Base-by-base conservation (phyloP, 441 rosid genomes). In the Daphne laureola region DNA sequence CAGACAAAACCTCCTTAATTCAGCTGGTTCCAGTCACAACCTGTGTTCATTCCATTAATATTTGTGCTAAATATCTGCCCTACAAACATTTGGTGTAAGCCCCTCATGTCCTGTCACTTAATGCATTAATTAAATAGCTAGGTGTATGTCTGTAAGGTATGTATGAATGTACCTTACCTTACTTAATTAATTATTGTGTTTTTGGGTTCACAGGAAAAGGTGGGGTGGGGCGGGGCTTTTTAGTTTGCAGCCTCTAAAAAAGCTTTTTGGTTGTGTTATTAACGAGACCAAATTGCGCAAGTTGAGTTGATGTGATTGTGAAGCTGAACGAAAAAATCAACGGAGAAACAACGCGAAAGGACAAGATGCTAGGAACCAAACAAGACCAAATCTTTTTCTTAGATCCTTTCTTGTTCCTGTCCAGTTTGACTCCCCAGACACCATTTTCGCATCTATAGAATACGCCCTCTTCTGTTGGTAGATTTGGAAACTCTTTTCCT, bases 41-140 rank as follows among this genome's bases (percentile, higher is more conserved):
- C 64, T 77, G 72, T 73, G 73, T 64, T 75, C 75, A 64, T 81
- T 77, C 73, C 74, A 68, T 71, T 79, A 66, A 78, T 55, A 43
- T 13, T 49, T 15, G 45, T 54, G 44, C 62, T 31, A 45, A 11
- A 14, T 11, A 54, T 65, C 76, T 67, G 77, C 78, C 76, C 73
- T 51, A 63, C 71, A 68, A 50, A 57, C 56, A 68, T 55, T 59
- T 66, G 70, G 66, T 70, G 72, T 62, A 63, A 72, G 43, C 71
- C 38, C 64, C 62, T 59, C 69, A 57, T 56, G 69, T 64, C 71
- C 51, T 68, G 79, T 72, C 59, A 18, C 21, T 51, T 54, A 21
- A n/a, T 54, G 49, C 12, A 57, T 55, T 46, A 40, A 57, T 55
- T 46, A 40, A 58, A 43, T 53, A 35, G 21, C 38, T 2, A 21